Evolutionary conservation across 805 yeast species (phyloP).

Genomic region (Saccharomycopsis lassenensis): DNA sequence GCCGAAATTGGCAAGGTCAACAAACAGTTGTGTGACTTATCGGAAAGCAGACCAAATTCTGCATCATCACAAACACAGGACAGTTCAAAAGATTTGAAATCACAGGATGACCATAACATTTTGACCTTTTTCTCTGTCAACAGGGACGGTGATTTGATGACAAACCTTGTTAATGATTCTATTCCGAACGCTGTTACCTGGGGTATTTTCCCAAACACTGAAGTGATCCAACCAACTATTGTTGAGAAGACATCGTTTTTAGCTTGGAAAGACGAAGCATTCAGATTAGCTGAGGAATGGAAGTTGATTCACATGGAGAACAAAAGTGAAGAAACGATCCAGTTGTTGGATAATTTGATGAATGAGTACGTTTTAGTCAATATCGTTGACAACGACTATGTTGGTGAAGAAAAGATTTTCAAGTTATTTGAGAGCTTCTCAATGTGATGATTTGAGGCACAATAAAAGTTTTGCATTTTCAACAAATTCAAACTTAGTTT

Average conservation of each 20-base stretch:
- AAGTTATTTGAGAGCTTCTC: conserved; percentile 39
- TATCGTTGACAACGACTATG: conserved; percentile 80
- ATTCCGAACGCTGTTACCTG: conserved; percentile 94
- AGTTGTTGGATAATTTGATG: conserved; percentile 37
- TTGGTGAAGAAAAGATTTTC: conserved; percentile 49
- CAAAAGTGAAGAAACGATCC: conserved; percentile 26
- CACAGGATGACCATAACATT: conserved; percentile 31
- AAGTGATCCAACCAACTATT: conserved; percentile 89
- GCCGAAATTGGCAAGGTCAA: conserved; percentile 7
- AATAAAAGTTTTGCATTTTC: too few species aligned
- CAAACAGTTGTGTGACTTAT: not conserved
- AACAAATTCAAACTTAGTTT: too few species aligned
- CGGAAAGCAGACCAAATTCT: too few species aligned
- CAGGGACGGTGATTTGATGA: conserved; percentile 39
- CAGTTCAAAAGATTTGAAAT: conserved; percentile 1
- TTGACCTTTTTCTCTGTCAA: conserved; percentile 75
- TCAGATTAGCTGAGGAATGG: conserved; percentile 78
- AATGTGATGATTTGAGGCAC: too few species aligned
- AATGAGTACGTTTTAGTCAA: conserved; percentile 66
- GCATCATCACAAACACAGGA: conserved; percentile 10
- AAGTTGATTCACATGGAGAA: conserved; percentile 31
- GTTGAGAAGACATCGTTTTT: conserved; percentile 85
- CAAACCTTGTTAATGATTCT: conserved; percentile 59
- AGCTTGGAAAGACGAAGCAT: conserved; percentile 97
- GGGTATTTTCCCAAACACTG: conserved; percentile 97